Conservation (phyloP, 306 rosid genomes). For the Sindora glabra region DNA sequence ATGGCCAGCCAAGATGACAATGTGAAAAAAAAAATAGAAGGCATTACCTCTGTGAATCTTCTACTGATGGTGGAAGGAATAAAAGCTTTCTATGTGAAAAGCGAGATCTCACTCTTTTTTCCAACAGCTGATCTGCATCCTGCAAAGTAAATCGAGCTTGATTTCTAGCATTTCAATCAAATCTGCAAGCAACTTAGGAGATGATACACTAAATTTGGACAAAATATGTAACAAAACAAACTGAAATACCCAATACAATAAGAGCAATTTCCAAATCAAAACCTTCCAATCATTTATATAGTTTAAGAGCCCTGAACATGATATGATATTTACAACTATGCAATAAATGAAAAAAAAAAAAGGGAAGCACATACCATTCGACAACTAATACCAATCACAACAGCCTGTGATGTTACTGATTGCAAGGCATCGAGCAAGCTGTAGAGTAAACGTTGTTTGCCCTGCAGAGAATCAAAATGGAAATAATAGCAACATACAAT, state of each 20-base stretch:
- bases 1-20: neutral
- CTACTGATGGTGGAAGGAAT: conserved; percentile 70
- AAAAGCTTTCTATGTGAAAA: conserved; percentile 87
- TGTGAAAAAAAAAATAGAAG: conserved; percentile 5
- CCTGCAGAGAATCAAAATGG: conserved; percentile 37
- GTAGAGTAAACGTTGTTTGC: conserved; percentile 85
- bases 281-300: too few species aligned
- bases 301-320: too few species aligned
- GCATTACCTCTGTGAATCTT: conserved; percentile 61
- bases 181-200: conserved; percentile 4
- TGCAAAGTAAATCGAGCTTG: conserved; percentile 25
- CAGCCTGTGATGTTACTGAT: conserved; percentile 83
- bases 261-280: conserved; percentile 1
- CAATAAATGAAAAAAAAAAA: conserved; percentile 11
- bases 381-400: conserved; percentile 80
- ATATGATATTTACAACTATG: neutral
- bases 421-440: conserved; percentile 92
- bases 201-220: neutral
- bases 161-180: conserved; percentile 5
- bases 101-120: conserved; percentile 92
- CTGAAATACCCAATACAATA: neutral
- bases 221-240: too few species aligned
- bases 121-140: conserved; percentile 95
- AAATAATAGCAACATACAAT: conserved; percentile 1
- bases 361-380: conserved; percentile 56